phyloP scores from a whole-genome alignment of 192 early-diverging fungal genomes.

The Gryganskiella cystojenkinii region DNA sequence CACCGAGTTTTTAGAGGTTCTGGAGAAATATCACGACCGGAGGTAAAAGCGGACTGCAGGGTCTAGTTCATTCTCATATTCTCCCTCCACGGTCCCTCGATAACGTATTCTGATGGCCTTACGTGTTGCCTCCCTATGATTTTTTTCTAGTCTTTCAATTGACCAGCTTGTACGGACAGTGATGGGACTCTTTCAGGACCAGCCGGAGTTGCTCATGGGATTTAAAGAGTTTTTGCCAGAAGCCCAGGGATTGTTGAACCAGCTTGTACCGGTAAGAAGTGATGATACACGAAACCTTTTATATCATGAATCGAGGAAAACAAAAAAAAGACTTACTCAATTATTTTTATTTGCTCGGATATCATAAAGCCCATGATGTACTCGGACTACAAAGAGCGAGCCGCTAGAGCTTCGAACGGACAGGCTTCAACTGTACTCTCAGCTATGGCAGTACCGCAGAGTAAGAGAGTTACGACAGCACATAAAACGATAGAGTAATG shows the following conservation, averaged over 20 bases:
- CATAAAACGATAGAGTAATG: too few species aligned
- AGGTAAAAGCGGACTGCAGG: too few species aligned
- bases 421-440: constrained; percentile 11
- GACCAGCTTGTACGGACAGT: constrained; percentile 43
- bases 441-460: constrained; percentile 7
- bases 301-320: too few species aligned
- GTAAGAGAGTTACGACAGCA: too few species aligned
- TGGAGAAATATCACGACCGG: constrained; percentile 40
- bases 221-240: constrained; percentile 52
- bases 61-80: too few species aligned
- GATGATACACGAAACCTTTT: background rate
- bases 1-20: constrained; percentile 29
- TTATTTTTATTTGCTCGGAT: too few species aligned
- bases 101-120: background rate
- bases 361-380: constrained; percentile 48
- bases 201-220: constrained; percentile 44
- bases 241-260: constrained; percentile 36
- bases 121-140: background rate
- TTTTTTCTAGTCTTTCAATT: constrained; percentile 24
- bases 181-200: constrained; percentile 50
- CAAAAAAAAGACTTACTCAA: too few species aligned
- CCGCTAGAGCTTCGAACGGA: background rate
- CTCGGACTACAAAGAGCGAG: constrained; percentile 36
- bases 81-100: background rate
- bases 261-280: constrained; percentile 34